Conservation (phyloP, 768 basidiomycete genomes). For the Trametes cingulata region DNA sequence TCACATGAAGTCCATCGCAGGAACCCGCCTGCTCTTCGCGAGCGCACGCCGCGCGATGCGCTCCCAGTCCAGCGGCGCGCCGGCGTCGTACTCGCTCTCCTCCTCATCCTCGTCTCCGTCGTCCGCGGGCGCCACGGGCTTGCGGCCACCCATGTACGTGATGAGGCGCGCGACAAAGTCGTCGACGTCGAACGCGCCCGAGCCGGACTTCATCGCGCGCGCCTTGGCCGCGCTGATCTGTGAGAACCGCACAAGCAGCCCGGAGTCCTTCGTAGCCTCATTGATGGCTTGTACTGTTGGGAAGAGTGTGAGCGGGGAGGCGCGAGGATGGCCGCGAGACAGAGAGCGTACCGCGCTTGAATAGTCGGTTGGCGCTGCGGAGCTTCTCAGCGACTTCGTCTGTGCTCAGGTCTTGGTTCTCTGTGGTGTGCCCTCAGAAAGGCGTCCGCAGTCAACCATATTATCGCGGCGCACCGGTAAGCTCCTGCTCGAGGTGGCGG, state of each 20-base stretch:
- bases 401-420: constrained; percentile 50
- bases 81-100: constrained; percentile 42
- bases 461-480: constrained; percentile 46
- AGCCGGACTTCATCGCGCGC: constrained; percentile 86
- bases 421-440: neutral
- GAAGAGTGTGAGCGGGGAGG: neutral
- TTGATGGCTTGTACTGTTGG: constrained; percentile 81
- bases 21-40: constrained; percentile 75
- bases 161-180: constrained; percentile 82
- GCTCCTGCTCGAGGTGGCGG: constrained; percentile 56
- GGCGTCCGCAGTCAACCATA: too few relatives aligned
- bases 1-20: constrained; percentile 88
- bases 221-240: constrained; percentile 84
- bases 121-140: constrained; percentile 38
- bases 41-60: constrained; percentile 83
- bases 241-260: constrained; percentile 73
- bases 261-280: constrained; percentile 90
- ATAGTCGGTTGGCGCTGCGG: constrained; percentile 58
- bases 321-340: neutral
- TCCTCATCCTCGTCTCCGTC: constrained; percentile 56
- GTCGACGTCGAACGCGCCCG: constrained; percentile 87
- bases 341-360: constrained; percentile 54
- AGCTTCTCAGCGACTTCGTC: constrained; percentile 59
- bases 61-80: constrained; percentile 71
- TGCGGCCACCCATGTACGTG: constrained; percentile 73